A percentile compares a stretch with the other conserved stretches of the same genome.
Evolutionary conservation across 148 eudicot species (phyloP).

Genomic region (Chenopodium berlandieri): DNA sequence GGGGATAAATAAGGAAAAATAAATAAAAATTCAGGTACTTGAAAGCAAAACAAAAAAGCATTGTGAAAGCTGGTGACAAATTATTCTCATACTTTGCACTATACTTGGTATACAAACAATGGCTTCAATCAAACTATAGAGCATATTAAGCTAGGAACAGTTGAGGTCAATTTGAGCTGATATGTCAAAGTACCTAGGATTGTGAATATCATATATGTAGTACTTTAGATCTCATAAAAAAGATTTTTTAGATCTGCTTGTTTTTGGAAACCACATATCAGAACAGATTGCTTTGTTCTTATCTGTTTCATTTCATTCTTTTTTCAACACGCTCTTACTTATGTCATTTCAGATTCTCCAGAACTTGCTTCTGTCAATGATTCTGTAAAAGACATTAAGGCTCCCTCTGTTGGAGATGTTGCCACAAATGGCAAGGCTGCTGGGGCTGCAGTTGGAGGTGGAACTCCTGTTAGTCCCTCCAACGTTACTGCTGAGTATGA

Average conservation of each 20-base stretch:
- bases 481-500: conserved; percentile 31
- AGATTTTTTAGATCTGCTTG: not conserved
- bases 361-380: conserved; percentile 10
- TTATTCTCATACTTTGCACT: not conserved
- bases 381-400: conserved; percentile 16
- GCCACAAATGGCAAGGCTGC: not conserved
- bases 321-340: not conserved
- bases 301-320: not conserved
- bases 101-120: not conserved
- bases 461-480: conserved; percentile 34
- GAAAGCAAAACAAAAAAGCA: not conserved
- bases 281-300: not conserved
- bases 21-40: not conserved
- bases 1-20: no score
- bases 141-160: not conserved
- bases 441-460: not conserved
- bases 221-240: not conserved
- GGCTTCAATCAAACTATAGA: not conserved
- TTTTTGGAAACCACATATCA: not conserved
- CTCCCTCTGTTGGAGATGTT: not conserved
- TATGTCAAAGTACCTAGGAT: not conserved
- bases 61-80: not conserved
- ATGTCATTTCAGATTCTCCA: conserved; percentile 15
- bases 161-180: not conserved
- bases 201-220: not conserved